Conservation (phyloP, 1,284 basidiomycete genomes). For the Prillingera fragicola region DNA sequence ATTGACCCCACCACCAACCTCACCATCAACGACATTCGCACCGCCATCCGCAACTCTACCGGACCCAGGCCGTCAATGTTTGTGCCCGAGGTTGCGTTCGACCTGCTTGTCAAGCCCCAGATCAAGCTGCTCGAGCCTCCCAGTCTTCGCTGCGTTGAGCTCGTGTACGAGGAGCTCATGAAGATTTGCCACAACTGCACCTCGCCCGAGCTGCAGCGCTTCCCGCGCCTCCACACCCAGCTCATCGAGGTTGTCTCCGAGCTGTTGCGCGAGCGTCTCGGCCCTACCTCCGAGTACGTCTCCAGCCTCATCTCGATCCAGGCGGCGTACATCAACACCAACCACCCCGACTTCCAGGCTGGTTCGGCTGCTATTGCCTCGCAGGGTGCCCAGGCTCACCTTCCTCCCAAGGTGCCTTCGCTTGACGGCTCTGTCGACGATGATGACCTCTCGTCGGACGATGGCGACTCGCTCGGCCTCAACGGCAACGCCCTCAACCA, state of each 20-base stretch:
- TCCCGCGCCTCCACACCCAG: constrained; percentile 87
- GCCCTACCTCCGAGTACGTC: constrained; percentile 93
- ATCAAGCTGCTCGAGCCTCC: constrained; percentile 95
- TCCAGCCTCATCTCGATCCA: constrained; percentile 95
- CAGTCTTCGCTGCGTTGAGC: constrained; percentile 88
- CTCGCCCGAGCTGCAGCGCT: constrained; percentile 86
- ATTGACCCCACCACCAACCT: constrained; percentile 90
- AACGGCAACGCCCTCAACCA: constrained; percentile 59
- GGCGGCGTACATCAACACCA: constrained; percentile 97
- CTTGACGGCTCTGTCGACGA: constrained; percentile 28
- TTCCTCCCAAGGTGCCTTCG: constrained; percentile 26
- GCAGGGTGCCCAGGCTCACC: constrained; percentile 29
- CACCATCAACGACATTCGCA: constrained; percentile 91
- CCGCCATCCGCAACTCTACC: constrained; percentile 96
- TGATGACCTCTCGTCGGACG: constrained; percentile 43
- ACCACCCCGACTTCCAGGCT: constrained; percentile 48
- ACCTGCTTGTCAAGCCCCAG: constrained; percentile 95
- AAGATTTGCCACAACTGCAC: constrained; percentile 99
- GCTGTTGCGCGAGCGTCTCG: constrained; percentile 85
- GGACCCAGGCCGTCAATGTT: constrained; percentile 94
- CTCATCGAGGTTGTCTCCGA: constrained; percentile 97
- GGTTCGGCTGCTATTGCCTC: constrained; percentile 48
- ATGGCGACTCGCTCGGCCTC: constrained; percentile 42
- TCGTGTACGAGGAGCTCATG: constrained; percentile 98
- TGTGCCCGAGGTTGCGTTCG: constrained; percentile 95